Conservation (phyloP, 1,139 yeast species). For the Taphrina wiesneri region DNA sequence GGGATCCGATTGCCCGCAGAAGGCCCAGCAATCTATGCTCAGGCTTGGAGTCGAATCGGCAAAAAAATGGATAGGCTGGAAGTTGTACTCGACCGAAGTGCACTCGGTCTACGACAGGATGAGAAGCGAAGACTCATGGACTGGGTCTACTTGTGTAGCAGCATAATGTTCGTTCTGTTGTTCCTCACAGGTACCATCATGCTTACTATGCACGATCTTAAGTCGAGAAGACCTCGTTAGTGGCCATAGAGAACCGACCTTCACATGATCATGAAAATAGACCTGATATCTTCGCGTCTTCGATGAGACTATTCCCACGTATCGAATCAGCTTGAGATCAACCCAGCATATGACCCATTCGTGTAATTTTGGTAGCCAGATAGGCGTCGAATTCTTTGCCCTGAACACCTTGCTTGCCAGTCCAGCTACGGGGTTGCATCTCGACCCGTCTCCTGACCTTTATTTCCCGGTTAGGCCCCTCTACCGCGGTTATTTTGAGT, state of each 20-base stretch:
- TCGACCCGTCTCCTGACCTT: slow-evolving; percentile 84
- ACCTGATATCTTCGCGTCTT: no score
- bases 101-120: not conserved
- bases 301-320: no score
- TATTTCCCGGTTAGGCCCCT: slow-evolving; percentile 71
- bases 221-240: no score
- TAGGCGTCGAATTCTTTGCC: slow-evolving; percentile 89
- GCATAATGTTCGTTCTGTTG: not conserved
- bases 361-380: slow-evolving; percentile 77
- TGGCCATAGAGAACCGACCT: no score
- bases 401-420: slow-evolving; percentile 57
- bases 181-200: not conserved
- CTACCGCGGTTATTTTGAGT: slow-evolving; percentile 91
- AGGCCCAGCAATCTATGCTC: not conserved
- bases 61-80: not conserved
- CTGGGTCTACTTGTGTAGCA: no score
- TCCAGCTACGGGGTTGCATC: slow-evolving; percentile 96
- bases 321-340: not conserved
- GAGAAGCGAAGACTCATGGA: not conserved
- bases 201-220: no score
- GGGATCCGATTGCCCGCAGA: not conserved
- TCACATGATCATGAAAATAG: no score
- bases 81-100: not conserved
- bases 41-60: not conserved
- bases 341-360: slow-evolving; percentile 87